These are phyloP conservation scores for Trichoderma atroviride DNA, from an alignment of 2,329 filamentous ascomycete genomes.

Conservation along the genomic window DNA sequence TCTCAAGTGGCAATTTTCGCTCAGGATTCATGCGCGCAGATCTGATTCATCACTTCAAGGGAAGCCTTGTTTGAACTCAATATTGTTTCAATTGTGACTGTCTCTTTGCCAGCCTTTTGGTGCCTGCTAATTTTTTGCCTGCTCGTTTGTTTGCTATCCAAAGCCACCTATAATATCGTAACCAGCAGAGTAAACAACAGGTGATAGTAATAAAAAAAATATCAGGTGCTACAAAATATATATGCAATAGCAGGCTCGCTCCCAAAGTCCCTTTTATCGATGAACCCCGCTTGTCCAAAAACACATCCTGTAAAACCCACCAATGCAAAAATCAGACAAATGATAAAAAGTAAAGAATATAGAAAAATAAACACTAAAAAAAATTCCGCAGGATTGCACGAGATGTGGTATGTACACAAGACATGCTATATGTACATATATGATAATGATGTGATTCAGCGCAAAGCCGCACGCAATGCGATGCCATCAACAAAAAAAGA, in stretches of 20 bases:
- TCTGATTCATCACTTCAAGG: background rate
- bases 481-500: constrained; percentile 9
- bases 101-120: constrained; percentile 11
- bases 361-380: background rate
- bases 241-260: constrained; percentile 16
- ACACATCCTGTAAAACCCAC: constrained; percentile 3
- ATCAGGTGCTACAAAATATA: constrained; percentile 1
- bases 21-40: constrained; percentile 6
- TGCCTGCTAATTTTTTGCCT: background rate
- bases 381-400: background rate
- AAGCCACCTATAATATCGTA: constrained; percentile 2
- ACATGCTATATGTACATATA: background rate
- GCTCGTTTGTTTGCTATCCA: background rate
- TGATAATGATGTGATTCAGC: background rate
- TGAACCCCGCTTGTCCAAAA: background rate
- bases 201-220: background rate
- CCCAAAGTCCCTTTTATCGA: constrained; percentile 11
- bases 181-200: background rate
- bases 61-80: background rate
- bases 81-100: constrained; percentile 1
- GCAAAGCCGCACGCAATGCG: constrained; percentile 13
- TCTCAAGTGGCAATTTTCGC: constrained; percentile 6
- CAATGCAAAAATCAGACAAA: constrained; percentile 19
- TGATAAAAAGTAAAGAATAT: background rate
- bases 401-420: background rate